Evolutionary conservation across 495 filamentous ascomycete species (phyloP), one percentile per base, ranked within the genome.

Genomic region (Daldinia grandis): DNA sequence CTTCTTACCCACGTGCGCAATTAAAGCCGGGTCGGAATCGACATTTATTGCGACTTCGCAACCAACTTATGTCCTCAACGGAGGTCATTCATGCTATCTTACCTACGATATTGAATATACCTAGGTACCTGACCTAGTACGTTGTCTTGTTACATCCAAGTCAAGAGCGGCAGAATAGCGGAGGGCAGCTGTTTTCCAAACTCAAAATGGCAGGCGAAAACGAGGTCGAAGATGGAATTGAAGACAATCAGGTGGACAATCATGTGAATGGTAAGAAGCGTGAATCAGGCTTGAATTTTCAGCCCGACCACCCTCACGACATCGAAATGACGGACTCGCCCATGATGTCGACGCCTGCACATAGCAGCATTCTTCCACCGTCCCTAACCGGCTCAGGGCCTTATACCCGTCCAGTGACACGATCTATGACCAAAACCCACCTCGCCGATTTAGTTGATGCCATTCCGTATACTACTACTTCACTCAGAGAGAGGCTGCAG

Each of bases 381-480:
- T 35, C 27, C 14, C 37, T 58, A 8, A 0, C 14, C 61, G 4
- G 2, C 19, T 53, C 44, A 5, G 19, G 25, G 12, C 12, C 50
- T 24, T 55, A 28, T 24, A 38, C 69, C n/a, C 37, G 69, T 15
- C 69, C 64, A 21, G n/a, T 68, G 17, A 72, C 69, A 31, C 64
- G 69, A 9, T 72, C 69, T 9, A 72, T 72, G 56, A 38, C 49
- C 37, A 65, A 50, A 24, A 4, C 27, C 27, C 19, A n/a, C 4
- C 51, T 33, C n/a, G 44, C 30, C 4, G 31, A 30, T 10, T 53
- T 19, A 1, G 17, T 59, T 10, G 61, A 33, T 9, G 42, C 42
- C 12, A 14, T 57, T 5, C n/a, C 64, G 5, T 38, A 49, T 10
- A 40, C 8, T 9, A 17, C 15, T 14, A 62, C 25, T 17, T 62